Conservation (phyloP, 345 rosid species). For the Trapa incisa region DNA sequence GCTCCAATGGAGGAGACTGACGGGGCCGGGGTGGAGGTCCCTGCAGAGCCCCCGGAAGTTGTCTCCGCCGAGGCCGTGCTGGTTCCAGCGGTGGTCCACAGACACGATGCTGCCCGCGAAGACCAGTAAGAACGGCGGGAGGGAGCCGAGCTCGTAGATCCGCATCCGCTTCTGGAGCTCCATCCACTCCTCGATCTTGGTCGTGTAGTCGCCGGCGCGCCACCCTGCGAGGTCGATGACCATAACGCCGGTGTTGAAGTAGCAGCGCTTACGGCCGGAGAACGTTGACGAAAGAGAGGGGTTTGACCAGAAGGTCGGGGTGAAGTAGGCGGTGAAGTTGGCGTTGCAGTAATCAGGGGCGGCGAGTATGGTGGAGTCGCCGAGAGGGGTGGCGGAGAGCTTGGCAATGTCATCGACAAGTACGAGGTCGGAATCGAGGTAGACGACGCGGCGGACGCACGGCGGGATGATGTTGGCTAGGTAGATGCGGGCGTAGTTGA, state of each 20-base stretch:
- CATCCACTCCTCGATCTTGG: neutral
- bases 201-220: constrained; percentile 31
- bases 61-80: constrained; percentile 21
- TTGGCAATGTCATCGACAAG: too few species aligned
- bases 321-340: constrained; percentile 8
- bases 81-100: constrained; percentile 42
- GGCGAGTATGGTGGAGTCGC: too few species aligned
- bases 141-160: constrained; percentile 37
- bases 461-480: constrained; percentile 21
- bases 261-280: constrained; percentile 24
- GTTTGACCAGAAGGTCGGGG: constrained; percentile 33
- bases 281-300: constrained; percentile 26
- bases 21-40: too few species aligned
- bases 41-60: too few species aligned
- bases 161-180: constrained; percentile 8
- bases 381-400: too few species aligned
- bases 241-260: constrained; percentile 43
- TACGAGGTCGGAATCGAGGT: constrained; percentile 37
- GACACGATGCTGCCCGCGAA: constrained; percentile 32
- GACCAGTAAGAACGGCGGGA: constrained; percentile 37
- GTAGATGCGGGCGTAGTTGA: constrained; percentile 37
- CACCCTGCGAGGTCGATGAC: constrained; percentile 36
- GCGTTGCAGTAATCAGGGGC: too few species aligned
- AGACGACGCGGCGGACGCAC: constrained; percentile 32
- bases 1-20: too few species aligned